Conservation (phyloP, 805 yeast genomes). For the Cyberlindnera japonica region DNA sequence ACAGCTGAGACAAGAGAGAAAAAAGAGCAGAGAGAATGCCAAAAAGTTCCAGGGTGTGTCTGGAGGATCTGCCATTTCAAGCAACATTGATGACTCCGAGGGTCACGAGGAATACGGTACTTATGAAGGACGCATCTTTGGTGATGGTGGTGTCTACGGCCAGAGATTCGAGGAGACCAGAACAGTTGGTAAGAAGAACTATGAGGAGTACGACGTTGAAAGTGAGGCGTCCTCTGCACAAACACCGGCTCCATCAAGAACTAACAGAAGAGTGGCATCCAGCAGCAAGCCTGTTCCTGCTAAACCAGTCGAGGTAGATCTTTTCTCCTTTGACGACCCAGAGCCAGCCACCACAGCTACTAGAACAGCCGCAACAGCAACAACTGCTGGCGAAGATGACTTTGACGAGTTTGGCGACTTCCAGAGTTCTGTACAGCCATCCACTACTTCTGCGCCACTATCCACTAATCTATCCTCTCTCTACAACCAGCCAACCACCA, state of each 20-base stretch:
- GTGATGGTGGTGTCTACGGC: constrained; percentile 71
- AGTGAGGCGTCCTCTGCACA: constrained; percentile 22
- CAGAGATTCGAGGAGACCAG: constrained; percentile 60
- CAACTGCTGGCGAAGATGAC: constrained; percentile 37
- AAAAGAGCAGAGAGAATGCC: constrained; percentile 82
- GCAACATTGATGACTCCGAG: constrained; percentile 26
- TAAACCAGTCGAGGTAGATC: constrained; percentile 38
- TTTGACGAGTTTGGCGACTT: constrained; percentile 79
- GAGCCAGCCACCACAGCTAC: neutral
- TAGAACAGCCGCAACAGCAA: constrained; percentile 6
- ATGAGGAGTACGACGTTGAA: constrained; percentile 61
- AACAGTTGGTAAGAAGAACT: constrained; percentile 42
- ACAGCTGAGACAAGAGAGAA: constrained; percentile 75
- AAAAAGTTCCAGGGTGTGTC: constrained; percentile 82
- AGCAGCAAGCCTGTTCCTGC: constrained; percentile 33
- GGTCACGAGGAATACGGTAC: constrained; percentile 49
- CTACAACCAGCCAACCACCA: constrained; percentile 26
- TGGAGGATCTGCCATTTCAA: constrained; percentile 44
- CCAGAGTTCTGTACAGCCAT: constrained; percentile 51
- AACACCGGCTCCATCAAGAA: constrained; percentile 22
- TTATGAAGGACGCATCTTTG: constrained; percentile 52
- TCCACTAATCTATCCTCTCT: constrained; percentile 31
- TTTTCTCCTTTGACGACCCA: constrained; percentile 42
- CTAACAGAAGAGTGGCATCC: constrained; percentile 27
- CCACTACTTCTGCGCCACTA: constrained; percentile 19